Base-by-base conservation (phyloP, 2,329 filamentous ascomycete genomes). In the Xylaria sp. region DNA sequence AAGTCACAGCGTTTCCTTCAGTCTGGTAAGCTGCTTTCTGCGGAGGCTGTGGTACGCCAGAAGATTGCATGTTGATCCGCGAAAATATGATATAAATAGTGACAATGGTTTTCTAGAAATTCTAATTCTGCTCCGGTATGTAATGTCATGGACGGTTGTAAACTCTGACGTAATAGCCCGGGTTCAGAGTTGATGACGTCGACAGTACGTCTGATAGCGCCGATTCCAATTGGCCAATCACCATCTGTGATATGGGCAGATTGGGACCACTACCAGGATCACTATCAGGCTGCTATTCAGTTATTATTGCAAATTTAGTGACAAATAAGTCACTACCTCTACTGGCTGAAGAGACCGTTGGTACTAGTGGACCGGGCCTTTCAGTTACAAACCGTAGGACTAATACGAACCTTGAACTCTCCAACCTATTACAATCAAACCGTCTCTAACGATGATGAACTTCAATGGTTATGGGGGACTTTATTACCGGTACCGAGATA, bases 11-110 rank as follows among this genome's bases (percentile, higher is more conserved):
- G 55, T 74, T 74, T 35, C 66, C 68, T 57, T 67, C 58, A 5
- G 65, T 66, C 37, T 68, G 52, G 64, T 75, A 75, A 27, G 68
- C 70, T 0, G 68, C 59, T 37, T 58, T 57, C 10, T 56, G 57
- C 3, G 72, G 67, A 3, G 73, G 73, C 19, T 74, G 72, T 3
- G 69, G 47, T 31, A 63, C 64, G 47, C 64, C 66, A 17, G 71
- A 70, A 35, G 72, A 68, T 19, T 73, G 67, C 73, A 74, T 64
- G 15, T 33, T 47, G 6, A 31, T 29, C 8, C 2, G 15, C 17
- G 6, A 4, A 7, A 15, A 19, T 47, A 8, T 5, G 23, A 35
- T 29, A 13, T 35, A 35, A 35, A 7, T 5, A 17, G 17, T 17
- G 10, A 4, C 1, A 9, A 29, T 9, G 27, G 7, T 3, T 46